Conservation (phyloP, 208 protist species). For the Leishmania martiniquensis region DNA sequence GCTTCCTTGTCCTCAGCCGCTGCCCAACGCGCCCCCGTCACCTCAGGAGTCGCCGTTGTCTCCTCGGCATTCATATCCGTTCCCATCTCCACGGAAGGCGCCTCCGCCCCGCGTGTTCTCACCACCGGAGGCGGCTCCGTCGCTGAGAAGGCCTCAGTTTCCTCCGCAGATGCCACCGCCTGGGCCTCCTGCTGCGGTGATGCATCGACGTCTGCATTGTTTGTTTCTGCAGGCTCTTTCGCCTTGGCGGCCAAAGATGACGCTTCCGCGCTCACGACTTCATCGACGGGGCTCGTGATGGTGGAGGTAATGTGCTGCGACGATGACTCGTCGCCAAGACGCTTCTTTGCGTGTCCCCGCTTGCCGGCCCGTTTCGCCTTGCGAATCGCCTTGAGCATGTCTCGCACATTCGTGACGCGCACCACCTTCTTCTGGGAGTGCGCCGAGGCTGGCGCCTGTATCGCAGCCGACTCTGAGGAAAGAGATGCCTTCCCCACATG, state of each 20-base stretch:
- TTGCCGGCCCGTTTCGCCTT: conserved; percentile 9
- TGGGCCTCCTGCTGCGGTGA: conserved; percentile 12
- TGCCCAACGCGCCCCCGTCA: neutral
- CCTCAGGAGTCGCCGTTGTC: neutral
- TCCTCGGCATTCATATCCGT: neutral
- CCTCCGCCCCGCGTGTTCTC: neutral
- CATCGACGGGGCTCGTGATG: neutral
- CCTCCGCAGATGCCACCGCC: conserved; percentile 11
- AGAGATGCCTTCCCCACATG: neutral
- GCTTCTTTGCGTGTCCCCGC: neutral
- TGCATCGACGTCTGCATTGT: conserved; percentile 10
- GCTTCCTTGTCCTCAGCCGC: neutral
- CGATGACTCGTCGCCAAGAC: neutral
- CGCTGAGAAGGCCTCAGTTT: conserved; percentile 13
- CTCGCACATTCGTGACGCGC: conserved; percentile 8
- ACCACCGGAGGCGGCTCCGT: conserved; percentile 9
- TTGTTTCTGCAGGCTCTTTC: conserved; percentile 15
- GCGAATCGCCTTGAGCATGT: conserved; percentile 10
- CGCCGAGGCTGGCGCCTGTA: neutral
- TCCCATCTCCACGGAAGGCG: neutral
- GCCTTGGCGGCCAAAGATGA: conserved; percentile 8
- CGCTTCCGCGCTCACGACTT: neutral
- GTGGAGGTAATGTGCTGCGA: neutral
- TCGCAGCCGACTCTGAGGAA: neutral
- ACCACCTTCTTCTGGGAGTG: neutral